Base-by-base conservation (phyloP, 768 basidiomycete species). In the Cubamyces lactineus region DNA sequence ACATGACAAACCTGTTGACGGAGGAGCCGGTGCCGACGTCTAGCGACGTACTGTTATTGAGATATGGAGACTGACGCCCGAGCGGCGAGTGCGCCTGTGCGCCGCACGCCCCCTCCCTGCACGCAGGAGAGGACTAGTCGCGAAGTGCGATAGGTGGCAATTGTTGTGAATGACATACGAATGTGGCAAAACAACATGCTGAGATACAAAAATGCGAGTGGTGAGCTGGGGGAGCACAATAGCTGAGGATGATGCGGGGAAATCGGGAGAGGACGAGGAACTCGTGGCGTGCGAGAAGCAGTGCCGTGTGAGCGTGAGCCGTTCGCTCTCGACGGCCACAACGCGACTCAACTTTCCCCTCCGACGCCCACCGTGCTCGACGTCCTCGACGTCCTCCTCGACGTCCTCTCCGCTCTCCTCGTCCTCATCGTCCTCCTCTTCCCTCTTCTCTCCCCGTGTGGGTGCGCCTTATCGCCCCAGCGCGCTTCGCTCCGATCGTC, bases 271-370 rank as follows among this genome's bases (percentile, higher is more conserved):
- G 57, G 38, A 50, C 57, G 62, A 55, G 30, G 57, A 58, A 61
- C 59, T 64, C 63, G 66, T 61, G 62, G 66, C 56, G 66, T 63
- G 60, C 59, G 60, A 61, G 59, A 65, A 64, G 63, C 58, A 62
- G 60, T 62, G 66, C 59, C 62, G 65, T 63, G 58, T 63, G 65
- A 60, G 65, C 55, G 65, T 49, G 19, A 26, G 48, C 28, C 65
- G 58, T 51, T 41, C 54, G 62, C 45, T 21, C 24, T 24, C 45
- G 56, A 48, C 63, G 59, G 63, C 66, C 60, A 63, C 60, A 62
- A 64, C 62, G 62, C 59, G 55, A 53, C 63, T 54, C 61, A 52
- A 54, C 64, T 50, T 62, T 59, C 61, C 54, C 58, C 61, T 57
- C 62, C 55, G 54, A 55, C 56, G 30, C 62, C 48, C 55, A 49